These are phyloP conservation scores for Lactifluus piperatus DNA, from an alignment of 768 basidiomycete species.

Conservation along the genomic window DNA sequence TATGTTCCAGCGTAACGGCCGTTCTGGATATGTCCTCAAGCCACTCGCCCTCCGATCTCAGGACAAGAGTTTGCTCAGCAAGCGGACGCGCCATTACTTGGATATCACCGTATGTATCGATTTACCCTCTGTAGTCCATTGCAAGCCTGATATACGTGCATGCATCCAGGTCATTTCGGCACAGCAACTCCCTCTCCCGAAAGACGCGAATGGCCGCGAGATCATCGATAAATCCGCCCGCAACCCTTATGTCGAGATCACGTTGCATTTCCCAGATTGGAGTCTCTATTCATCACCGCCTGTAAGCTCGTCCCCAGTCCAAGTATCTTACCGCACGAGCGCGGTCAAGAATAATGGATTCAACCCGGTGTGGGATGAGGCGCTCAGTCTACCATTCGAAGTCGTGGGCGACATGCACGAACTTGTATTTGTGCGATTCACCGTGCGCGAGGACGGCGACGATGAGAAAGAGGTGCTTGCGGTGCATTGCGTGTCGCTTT, in stretches of 20 bases:
- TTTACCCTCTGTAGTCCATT: background rate
- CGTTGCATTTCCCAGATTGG: constrained; percentile 73
- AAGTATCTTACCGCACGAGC: constrained; percentile 48
- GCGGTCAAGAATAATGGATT: constrained; percentile 82
- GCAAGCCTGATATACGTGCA: background rate
- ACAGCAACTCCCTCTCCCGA: constrained; percentile 76
- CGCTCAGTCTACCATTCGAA: constrained; percentile 61
- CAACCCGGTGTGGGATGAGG: constrained; percentile 83
- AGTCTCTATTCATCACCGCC: constrained; percentile 27
- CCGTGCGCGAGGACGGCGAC: constrained; percentile 56
- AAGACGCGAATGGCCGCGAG: constrained; percentile 55
- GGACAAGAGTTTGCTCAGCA: constrained; percentile 48
- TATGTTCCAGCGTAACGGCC: constrained; percentile 91
- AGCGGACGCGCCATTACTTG: constrained; percentile 49
- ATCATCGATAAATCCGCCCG: constrained; percentile 44
- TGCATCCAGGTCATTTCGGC: constrained; percentile 61
- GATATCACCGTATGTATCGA: constrained; percentile 46
- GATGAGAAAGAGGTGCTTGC: constrained; percentile 61
- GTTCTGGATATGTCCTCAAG: constrained; percentile 84
- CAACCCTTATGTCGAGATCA: constrained; percentile 78
- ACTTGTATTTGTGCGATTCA: constrained; percentile 75
- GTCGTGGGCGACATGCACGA: constrained; percentile 71
- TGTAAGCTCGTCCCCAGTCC: constrained; percentile 31
- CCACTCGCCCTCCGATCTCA: constrained; percentile 64
- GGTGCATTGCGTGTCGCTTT: constrained; percentile 64